Base-by-base conservation (phyloP, 176 grass and related monocot genomes). In the Carex littledalei region DNA sequence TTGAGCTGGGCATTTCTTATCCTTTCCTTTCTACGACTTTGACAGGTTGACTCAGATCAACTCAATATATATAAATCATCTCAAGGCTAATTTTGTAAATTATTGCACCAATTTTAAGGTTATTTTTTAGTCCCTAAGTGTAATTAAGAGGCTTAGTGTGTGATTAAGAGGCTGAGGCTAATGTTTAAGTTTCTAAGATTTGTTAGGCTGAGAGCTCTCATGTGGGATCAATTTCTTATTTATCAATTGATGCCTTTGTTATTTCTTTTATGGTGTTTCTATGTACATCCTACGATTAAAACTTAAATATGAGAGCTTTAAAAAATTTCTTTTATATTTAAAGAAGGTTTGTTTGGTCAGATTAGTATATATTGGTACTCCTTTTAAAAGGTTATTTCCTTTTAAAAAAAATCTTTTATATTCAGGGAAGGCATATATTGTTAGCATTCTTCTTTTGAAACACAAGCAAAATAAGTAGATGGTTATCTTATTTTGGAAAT, bases 101-200 rank as follows among this genome's bases (percentile, higher is more conserved):
- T 67, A 17, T 47, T 57, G 74, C 13, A 78, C 21, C 47, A 5
- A 78, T 78, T 77, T 17, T 77, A 55, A 56, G 26, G 14, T 78
- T 78, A 50, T 78, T 78, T 16, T 57, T 57, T 56, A 34, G 24
- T 78, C 26, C 24, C 52, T 3, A 34, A 78, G 22, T 78, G 74
- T 78, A 78, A 78, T 78, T 78, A 78, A 78, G 47, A 76, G 47
- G 72, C 45, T 54, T 52, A 76, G 49, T 50, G 22, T 78, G 74
- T 78, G 35, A 57, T 78, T 78, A 78, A 78, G 47, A 76, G 47
- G 72, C 21, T 54, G 24, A 76, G 49, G 72, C 21, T 53, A 76
- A 52, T 76, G 20, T 52, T 22, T 52, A 54, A 76, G 6, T 7
- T 76, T 49, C 26, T 64, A 83, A 50, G 21, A 67, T 83, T 83